Evolutionary conservation across 371 early-diverging fungal species (phyloP).

Genomic region (Lichtheimia hyalospora): DNA sequence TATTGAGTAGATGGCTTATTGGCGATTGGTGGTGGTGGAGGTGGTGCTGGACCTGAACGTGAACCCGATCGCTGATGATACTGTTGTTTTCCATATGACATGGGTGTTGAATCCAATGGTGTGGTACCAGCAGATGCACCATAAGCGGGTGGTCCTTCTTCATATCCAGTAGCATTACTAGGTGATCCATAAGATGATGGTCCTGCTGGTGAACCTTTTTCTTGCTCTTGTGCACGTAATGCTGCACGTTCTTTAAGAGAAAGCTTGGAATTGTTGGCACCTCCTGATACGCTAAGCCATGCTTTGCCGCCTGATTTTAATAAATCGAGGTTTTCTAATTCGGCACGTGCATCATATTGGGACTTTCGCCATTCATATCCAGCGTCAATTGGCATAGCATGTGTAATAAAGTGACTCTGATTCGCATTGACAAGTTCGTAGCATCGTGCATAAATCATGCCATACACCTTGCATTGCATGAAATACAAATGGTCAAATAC

Average conservation of each 20-base stretch:
- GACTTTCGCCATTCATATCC: conserved; percentile 33
- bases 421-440: conserved; percentile 50
- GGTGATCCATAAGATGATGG: conserved; percentile 1
- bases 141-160: conserved; percentile 14
- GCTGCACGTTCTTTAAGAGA: conserved; percentile 42
- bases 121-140: conserved; percentile 14
- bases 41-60: conserved; percentile 11
- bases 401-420: conserved; percentile 34
- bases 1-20: conserved; percentile 13
- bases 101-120: conserved; percentile 13
- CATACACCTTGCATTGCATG: conserved; percentile 68
- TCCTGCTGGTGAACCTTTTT: not conserved
- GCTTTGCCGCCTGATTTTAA: conserved; percentile 47
- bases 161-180: not conserved
- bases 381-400: conserved; percentile 31
- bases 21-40: conserved; percentile 20
- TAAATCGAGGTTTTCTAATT: conserved; percentile 38
- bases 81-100: conserved; percentile 1
- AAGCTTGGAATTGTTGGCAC: conserved; percentile 31
- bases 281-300: conserved; percentile 40
- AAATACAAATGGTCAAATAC: conserved; percentile 72
- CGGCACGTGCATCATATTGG: conserved; percentile 28
- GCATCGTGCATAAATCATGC: conserved; percentile 52
- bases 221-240: conserved; percentile 21
- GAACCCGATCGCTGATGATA: conserved; percentile 9